Percentiles rank a stretch among this genome's conserved stretches.
phyloP scores from a whole-genome alignment of 1,284 basidiomycete species.

The Vanrija pseudolonga region DNA sequence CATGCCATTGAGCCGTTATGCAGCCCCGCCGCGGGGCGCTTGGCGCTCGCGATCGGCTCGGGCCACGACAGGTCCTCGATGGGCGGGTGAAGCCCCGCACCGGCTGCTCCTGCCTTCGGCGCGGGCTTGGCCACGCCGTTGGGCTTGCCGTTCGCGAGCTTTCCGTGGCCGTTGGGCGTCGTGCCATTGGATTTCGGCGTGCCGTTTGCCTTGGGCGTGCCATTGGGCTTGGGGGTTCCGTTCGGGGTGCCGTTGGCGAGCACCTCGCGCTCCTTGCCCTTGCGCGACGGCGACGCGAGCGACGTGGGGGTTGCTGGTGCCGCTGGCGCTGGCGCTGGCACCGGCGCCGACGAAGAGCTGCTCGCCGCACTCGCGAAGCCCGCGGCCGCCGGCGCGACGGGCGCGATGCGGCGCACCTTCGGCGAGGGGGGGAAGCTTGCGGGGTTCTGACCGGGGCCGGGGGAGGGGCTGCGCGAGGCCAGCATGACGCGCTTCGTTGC shows the following conservation, averaged over 20 bases:
- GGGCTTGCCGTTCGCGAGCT: not conserved
- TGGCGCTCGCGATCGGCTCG: constrained; percentile 12
- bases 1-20: constrained; percentile 95
- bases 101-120: constrained; percentile 6
- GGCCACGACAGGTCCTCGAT: constrained; percentile 31
- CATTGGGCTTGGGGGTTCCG: constrained; percentile 1
- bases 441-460: not conserved
- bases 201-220: not conserved
- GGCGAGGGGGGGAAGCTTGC: not conserved
- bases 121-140: not conserved
- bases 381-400: not conserved
- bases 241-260: constrained; percentile 1
- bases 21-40: constrained; percentile 56
- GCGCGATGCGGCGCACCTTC: not conserved
- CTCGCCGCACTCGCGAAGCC: not conserved
- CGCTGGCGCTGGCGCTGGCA: not conserved
- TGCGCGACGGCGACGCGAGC: constrained; percentile 4
- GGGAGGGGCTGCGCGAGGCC: constrained; percentile 4
- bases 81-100: constrained; percentile 11
- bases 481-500: constrained; percentile 1
- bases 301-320: not conserved
- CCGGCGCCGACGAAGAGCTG: not conserved
- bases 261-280: constrained; percentile 14
- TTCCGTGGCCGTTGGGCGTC: no score
- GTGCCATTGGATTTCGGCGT: not conserved